Percentiles rank a stretch among this genome's conserved stretches.
These are phyloP conservation scores for Chlorella sp. DNA, from an alignment of 139 green algal genomes.

Conservation along the genomic window DNA sequence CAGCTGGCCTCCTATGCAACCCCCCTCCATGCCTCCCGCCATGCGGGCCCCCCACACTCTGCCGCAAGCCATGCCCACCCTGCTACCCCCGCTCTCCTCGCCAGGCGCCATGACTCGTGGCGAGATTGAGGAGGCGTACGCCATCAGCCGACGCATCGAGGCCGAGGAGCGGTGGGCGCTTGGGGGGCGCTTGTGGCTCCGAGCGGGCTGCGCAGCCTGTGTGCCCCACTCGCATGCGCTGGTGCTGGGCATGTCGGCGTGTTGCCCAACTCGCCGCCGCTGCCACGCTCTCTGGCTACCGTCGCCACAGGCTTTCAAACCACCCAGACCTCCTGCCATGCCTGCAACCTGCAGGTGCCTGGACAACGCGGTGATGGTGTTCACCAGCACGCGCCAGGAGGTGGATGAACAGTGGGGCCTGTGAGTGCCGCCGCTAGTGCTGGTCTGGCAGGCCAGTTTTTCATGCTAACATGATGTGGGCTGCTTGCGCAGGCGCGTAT, in stretches of 20 bases:
- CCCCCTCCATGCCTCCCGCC: neutral
- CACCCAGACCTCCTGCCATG: no score
- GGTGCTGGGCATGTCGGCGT: no score
- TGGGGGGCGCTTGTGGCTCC: no score
- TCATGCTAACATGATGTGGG: no score
- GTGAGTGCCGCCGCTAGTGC: neutral
- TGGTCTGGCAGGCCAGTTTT: no score
- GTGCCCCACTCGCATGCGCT: no score
- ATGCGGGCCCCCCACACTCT: neutral
- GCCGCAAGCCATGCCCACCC: neutral
- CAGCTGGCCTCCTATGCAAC: neutral
- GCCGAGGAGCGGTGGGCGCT: slow-evolving; percentile 80
- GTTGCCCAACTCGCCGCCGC: no score
- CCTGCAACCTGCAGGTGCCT: no score
- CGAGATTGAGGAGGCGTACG: slow-evolving; percentile 92
- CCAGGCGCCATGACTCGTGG: slow-evolving; percentile 68
- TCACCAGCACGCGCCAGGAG: slow-evolving; percentile 91
- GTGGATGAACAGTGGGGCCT: slow-evolving; percentile 95
- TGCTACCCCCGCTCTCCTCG: neutral
- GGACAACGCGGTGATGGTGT: slow-evolving; percentile 85
- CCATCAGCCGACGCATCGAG: slow-evolving; percentile 89
- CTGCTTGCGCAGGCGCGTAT: no score
- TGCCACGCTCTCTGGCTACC: no score
- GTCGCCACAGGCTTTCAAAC: no score
- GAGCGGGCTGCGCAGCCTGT: no score